Percentiles rank a stretch among this genome's conserved stretches.
phyloP scores from a whole-genome alignment of 2,329 filamentous ascomycete species.

The Daldinia sp. region DNA sequence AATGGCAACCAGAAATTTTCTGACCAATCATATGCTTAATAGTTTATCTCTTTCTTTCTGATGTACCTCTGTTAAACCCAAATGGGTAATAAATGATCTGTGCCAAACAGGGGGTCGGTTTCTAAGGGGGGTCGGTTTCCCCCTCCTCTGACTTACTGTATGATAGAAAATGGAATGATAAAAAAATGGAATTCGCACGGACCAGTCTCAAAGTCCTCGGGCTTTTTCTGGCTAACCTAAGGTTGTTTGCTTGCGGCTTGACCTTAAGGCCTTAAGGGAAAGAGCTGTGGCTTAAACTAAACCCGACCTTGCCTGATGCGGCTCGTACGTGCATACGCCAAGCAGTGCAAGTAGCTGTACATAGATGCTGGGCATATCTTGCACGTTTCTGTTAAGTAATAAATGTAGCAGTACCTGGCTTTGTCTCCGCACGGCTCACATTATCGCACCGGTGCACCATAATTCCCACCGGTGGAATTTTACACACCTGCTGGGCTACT shows the following conservation, averaged over 20 bases:
- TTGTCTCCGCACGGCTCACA: background rate
- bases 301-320: conserved; percentile 1
- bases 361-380: background rate
- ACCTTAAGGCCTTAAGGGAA: no score
- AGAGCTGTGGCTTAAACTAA: background rate
- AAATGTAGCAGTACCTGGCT: background rate
- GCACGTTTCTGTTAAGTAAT: no score
- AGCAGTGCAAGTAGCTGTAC: background rate
- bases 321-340: background rate
- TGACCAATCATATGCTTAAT: no score
- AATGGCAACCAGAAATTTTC: no score
- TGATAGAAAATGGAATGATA: background rate
- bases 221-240: no score
- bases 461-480: conserved; percentile 9
- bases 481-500: conserved; percentile 27
- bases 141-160: no score
- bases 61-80: no score
- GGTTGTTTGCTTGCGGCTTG: conserved; percentile 3
- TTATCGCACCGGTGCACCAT: background rate
- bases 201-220: no score
- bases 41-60: no score
- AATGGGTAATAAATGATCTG: no score
- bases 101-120: no score
- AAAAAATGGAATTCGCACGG: background rate
- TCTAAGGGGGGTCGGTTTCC: no score